Percentiles rank a stretch among this genome's conserved stretches.
Evolutionary conservation across 2,329 filamentous ascomycete species (phyloP).

Genomic region (Eutypa lata): DNA sequence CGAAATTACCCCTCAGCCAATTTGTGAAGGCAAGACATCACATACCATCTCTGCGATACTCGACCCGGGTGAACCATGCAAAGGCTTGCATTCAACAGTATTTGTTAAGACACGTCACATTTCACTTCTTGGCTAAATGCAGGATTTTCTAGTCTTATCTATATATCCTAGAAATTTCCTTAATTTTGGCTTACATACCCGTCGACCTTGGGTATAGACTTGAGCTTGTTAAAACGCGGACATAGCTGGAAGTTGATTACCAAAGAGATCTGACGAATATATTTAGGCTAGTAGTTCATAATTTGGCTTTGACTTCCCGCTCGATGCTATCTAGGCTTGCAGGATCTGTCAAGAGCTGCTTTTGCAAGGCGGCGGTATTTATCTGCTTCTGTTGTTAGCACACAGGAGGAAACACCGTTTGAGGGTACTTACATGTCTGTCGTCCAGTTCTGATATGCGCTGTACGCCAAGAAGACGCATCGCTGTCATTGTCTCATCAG

Average conservation of each 20-base stretch:
- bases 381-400: not conserved
- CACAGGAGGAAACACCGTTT: not conserved
- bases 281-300: not conserved
- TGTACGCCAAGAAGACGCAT: conserved; percentile 25
- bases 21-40: not conserved
- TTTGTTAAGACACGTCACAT: not conserved
- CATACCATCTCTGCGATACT: not conserved
- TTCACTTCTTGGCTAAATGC: not conserved
- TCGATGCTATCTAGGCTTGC: not conserved
- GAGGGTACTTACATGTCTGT: conserved; percentile 19
- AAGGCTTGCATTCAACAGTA: not conserved
- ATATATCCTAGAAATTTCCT: not conserved
- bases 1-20: not conserved
- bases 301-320: not conserved
- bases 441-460: conserved; percentile 15
- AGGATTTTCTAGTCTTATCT: not conserved
- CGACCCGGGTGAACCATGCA: not conserved
- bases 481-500: conserved; percentile 22
- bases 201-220: too few relatives aligned
- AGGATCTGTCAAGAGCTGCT: not conserved
- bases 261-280: not conserved
- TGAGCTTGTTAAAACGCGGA: too few relatives aligned
- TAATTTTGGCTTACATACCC: not conserved
- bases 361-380: not conserved
- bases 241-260: not conserved